phyloP scores from a whole-genome alignment of 148 eudicot species.

The Euryodendron excelsum region DNA sequence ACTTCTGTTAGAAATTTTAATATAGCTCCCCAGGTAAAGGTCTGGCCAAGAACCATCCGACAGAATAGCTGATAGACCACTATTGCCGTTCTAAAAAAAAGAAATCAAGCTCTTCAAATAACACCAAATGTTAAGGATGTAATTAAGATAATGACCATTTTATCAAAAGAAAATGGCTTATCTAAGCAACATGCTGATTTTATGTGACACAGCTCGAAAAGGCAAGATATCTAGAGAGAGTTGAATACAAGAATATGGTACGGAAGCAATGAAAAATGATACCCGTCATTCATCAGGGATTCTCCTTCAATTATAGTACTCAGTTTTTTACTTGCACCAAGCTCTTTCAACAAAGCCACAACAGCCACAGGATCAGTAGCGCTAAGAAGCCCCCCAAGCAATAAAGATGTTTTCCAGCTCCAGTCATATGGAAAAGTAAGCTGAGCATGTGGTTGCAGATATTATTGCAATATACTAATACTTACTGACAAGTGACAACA shows the following conservation, averaged over 20 bases:
- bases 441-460: conserved; percentile 33
- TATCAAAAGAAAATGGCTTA: neutral
- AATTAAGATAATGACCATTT: neutral
- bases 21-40: conserved; percentile 55
- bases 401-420: conserved; percentile 85
- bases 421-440: conserved; percentile 81
- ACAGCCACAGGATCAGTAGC: conserved; percentile 99
- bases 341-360: conserved; percentile 91
- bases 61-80: conserved; percentile 85
- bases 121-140: neutral
- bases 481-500: neutral
- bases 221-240: neutral
- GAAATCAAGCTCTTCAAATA: conserved; percentile 9
- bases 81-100: conserved; percentile 74
- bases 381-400: conserved; percentile 97
- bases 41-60: conserved; percentile 72
- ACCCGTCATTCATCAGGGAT: conserved; percentile 99
- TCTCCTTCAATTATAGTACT: conserved; percentile 96
- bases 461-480: conserved; percentile 4
- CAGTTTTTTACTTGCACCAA: conserved; percentile 97
- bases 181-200: neutral
- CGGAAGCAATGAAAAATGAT: conserved; percentile 21
- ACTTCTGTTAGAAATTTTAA: conserved; percentile 67
- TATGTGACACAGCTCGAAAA: neutral
- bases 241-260: neutral